Base-by-base conservation (phyloP, 352 stramenopile genomes). In the Globisporangium parvum region DNA sequence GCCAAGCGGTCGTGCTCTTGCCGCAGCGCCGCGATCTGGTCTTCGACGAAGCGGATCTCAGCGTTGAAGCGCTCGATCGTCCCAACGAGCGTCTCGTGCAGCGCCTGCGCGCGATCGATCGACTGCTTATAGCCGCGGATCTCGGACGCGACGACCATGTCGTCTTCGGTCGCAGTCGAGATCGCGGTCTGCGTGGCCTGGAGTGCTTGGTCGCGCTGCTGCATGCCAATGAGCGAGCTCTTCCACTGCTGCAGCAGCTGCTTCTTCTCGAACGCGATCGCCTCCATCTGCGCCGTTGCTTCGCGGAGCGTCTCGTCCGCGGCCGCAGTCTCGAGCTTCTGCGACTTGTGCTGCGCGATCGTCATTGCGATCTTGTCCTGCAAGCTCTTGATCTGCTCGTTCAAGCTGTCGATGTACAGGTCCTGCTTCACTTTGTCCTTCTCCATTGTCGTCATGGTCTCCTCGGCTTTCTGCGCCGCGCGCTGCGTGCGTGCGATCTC, bases 201-300 rank as follows among this genome's bases (percentile, higher is more conserved):
- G 4, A 98, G 74, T 8, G 95, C 95, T 47, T 97, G 88, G 62
- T 98, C 95, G 26, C 94, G 73, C 49, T 95, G 76, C 53, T 85
- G 74, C 50, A 98, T 81, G 6, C 80, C 92, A 48, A 97, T 85
- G 11, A 98, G 66, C n/a, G 89, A 88, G 60, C 86, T 93, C 62
- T 97, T 97, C 93, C 95, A 98, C 65, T 98, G 89, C 70, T 96
- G 88, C 59, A 98, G 62, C 12, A 98, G 67, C 59, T 97, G 91
- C 65, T 97, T 97, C 71, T 98, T 98, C 70, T 98, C 95, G 51
- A 96, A 96, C 12, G 85, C 74, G 47, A 98, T 93, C 8, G 83
- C 69, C 26, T 98, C 90, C 83, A 98, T 95, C 57, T 98, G 93
- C 37, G 71, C 68, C 10, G 66, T 75, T 21, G 91, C 93, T 46